A percentile compares a stretch with the other conserved stretches of the same genome.
Conservation (phyloP, 2,329 filamentous ascomycete species). For the Alternaria sp. region DNA sequence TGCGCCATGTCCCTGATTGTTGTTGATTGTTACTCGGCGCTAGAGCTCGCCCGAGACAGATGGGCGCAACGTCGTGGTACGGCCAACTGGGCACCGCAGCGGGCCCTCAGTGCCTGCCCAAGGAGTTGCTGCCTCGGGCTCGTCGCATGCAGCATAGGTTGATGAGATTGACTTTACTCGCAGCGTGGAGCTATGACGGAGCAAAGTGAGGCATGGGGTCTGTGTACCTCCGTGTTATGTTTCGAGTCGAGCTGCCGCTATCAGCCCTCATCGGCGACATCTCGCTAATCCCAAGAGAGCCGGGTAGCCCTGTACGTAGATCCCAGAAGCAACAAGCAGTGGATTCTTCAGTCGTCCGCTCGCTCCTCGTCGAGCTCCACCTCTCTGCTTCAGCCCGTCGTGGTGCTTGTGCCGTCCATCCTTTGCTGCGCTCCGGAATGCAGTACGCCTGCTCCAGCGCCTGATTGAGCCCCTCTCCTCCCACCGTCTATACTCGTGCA, state of each 20-base stretch:
- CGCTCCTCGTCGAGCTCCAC: slow-evolving; percentile 39
- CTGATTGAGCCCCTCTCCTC: slow-evolving; percentile 32
- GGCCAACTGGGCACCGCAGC: slow-evolving; percentile 21
- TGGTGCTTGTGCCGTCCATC: slow-evolving; percentile 31
- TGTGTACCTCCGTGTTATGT: slow-evolving; percentile 40
- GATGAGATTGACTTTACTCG: slow-evolving; percentile 4
- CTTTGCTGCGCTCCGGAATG: slow-evolving; percentile 31
- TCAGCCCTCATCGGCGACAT: slow-evolving; percentile 42
- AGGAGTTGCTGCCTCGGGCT: neutral
- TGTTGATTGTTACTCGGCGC: slow-evolving; percentile 33
- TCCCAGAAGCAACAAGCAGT: slow-evolving; percentile 41
- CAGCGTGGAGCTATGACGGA: slow-evolving; percentile 26
- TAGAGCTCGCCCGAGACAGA: slow-evolving; percentile 19
- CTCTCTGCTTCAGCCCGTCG: slow-evolving; percentile 35
- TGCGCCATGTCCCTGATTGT: slow-evolving; percentile 34
- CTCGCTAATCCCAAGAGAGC: slow-evolving; percentile 39
- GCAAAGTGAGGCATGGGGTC: slow-evolving; percentile 34
- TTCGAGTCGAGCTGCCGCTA: slow-evolving; percentile 42
- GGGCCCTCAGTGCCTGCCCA: slow-evolving; percentile 10
- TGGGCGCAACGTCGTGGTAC: slow-evolving; percentile 28
- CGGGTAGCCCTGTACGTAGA: slow-evolving; percentile 40
- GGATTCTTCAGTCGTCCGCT: slow-evolving; percentile 39
- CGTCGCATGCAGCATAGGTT: slow-evolving; percentile 1
- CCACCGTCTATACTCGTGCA: slow-evolving; percentile 26
- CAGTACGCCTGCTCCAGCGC: slow-evolving; percentile 19